These are phyloP conservation scores for Fusarium incarnatum DNA, from an alignment of 2,329 filamentous ascomycete species.

Conservation along the genomic window DNA sequence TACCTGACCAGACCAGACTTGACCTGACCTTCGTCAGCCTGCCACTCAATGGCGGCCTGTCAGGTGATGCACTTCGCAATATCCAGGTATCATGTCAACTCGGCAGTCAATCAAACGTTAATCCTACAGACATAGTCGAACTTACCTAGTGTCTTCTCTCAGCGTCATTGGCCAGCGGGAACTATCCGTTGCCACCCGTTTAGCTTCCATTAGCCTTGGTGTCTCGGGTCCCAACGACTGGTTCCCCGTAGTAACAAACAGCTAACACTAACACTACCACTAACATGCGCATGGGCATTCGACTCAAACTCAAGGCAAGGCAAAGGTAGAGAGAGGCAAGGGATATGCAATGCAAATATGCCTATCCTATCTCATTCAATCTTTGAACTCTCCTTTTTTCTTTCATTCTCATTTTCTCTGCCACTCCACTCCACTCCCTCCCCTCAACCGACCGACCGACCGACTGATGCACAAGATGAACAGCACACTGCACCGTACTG, in stretches of 20 bases:
- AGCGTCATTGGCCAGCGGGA: constrained; percentile 19
- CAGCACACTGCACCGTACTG: not conserved
- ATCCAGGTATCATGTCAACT: not conserved
- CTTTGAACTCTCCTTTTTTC: not conserved
- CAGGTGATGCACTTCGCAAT: not conserved
- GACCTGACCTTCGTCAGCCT: not conserved
- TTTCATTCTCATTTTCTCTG: not conserved
- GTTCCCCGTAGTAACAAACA: constrained; percentile 20
- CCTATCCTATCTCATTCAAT: constrained; percentile 16
- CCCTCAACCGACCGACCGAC: constrained; percentile 7
- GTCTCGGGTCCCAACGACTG: constrained; percentile 14
- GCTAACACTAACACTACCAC: constrained; percentile 1
- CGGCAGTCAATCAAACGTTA: constrained; percentile 22
- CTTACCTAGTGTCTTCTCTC: not conserved
- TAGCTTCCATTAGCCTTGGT: constrained; percentile 8
- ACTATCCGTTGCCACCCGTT: constrained; percentile 1
- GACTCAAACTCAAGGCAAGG: constrained; percentile 3
- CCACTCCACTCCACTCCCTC: not conserved
- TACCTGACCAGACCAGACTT: not conserved
- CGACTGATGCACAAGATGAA: constrained; percentile 3
- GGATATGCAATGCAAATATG: constrained; percentile 24
- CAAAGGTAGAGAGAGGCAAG: constrained; percentile 1
- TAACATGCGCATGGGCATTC: not conserved
- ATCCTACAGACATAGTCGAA: constrained; percentile 13
- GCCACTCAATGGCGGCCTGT: not conserved